Evolutionary conservation across 2,329 filamentous ascomycete species (phyloP), one percentile per base, ranked within the genome.

Genomic region (Claviceps capensis): DNA sequence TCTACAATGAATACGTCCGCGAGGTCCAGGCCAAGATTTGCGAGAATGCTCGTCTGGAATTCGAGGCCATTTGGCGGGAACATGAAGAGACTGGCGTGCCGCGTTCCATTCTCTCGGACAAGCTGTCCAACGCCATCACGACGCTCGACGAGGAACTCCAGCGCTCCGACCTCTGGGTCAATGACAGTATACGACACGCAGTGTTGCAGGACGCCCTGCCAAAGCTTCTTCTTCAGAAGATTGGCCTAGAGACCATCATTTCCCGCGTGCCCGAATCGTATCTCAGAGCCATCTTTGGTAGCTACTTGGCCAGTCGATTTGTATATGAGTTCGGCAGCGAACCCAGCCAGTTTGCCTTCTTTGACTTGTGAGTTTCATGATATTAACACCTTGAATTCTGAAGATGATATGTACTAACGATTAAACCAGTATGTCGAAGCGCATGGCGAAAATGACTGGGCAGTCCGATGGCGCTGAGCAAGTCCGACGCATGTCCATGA

Each of bases 21-120:
- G 79, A 89, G 63, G 93, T 98, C 2, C 93, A 98, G 70, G 78
- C 81, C 57, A 89, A 85, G 63, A 97, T 98, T 66, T 82, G 87
- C 68, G 82, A 89, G 61, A 98, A 98, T 60, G 93, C 93, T 2
- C 76, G 81, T 16, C 81, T 98, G 38, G 93, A 98, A 69, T 98
- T 98, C 60, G 93, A 98, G 72, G 93, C 93, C 44, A 94, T 98
- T 71, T 98, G 93, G 93, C 82, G 88, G 58, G 93, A 98, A 69
- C 82, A 95, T 64, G 82, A 93, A 69, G 71, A 83, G 65, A 95
- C 87, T 1, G 86, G 88, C 50, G 75, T 83, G 51, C 72, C 88
- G 22, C 82, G 90, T 56, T 94, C 88, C 55, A 81, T 90, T n/a
- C 77, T 98, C 52, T 95, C 88, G 47, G 93, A 98, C 68, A 87